Evolutionary conservation across 2,329 filamentous ascomycete species (phyloP).

Genomic region (Fusarium nodosum): DNA sequence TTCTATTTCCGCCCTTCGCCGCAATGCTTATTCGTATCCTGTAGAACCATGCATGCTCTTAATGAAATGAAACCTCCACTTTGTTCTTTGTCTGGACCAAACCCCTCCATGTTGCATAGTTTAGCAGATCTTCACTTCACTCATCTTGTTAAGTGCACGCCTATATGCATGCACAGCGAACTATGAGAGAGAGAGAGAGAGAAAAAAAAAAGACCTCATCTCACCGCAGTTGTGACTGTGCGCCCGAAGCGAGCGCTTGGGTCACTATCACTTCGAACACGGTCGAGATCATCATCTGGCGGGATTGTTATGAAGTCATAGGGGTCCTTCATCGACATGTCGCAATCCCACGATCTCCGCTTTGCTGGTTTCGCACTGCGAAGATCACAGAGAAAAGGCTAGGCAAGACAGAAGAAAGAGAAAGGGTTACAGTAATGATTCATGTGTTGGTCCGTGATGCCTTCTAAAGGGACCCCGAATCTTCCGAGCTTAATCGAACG

Average conservation of each 20-base stretch:
- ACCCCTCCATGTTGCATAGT: background rate
- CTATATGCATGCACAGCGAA: conserved; percentile 10
- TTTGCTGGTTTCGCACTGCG: conserved; percentile 10
- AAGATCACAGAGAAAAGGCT: background rate
- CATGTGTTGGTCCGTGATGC: conserved; percentile 23
- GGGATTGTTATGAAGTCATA: conserved; percentile 51
- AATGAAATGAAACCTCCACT: conserved; percentile 44
- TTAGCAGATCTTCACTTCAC: conserved; percentile 39
- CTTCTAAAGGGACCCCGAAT: conserved; percentile 20
- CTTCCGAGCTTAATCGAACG: conserved; percentile 17
- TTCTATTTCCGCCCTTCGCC: conserved; percentile 4
- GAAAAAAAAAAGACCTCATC: conserved; percentile 24
- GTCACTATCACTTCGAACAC: conserved; percentile 24
- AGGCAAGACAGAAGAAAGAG: background rate
- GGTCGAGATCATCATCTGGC: conserved; percentile 24
- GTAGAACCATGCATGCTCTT: conserved; percentile 28
- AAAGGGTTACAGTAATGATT: conserved; percentile 8
- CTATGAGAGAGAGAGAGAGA: background rate
- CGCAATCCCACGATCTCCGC: conserved; percentile 14
- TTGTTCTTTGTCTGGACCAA: conserved; percentile 2
- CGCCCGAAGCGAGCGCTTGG: conserved; percentile 41
- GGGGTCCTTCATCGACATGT: conserved; percentile 45
- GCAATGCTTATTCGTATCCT: conserved; percentile 40
- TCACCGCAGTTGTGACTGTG: conserved; percentile 46
- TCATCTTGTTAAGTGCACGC: conserved; percentile 32